Conservation (phyloP, 257 asterid genomes). For the Nicotiana tomentosiformis region DNA sequence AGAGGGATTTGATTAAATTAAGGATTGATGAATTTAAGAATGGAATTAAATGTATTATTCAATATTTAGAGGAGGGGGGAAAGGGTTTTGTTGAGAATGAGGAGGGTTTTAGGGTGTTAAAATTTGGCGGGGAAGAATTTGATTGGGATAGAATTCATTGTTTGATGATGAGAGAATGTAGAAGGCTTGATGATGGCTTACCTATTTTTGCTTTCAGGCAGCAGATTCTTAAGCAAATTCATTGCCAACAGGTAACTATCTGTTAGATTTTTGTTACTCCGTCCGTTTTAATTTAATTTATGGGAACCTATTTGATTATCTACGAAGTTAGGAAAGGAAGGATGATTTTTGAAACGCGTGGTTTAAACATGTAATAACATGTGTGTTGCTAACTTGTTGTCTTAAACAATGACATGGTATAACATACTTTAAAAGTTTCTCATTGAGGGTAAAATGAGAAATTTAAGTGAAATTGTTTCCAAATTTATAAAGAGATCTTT, state of each 20-base stretch:
- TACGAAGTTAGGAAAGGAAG: neutral
- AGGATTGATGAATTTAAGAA: slow-evolving; percentile 59
- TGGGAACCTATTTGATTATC: neutral
- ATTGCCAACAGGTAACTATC: slow-evolving; percentile 49
- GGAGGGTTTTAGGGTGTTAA: slow-evolving; percentile 23
- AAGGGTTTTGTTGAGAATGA: neutral
- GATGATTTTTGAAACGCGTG: neutral
- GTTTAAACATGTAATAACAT: neutral
- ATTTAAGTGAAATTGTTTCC: neutral
- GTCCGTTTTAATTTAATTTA: too few relatives aligned
- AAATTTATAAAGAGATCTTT: neutral
- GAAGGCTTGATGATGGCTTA: slow-evolving; percentile 78
- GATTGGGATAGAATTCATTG: slow-evolving; percentile 56
- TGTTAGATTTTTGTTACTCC: neutral
- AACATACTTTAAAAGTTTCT: neutral
- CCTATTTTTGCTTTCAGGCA: slow-evolving; percentile 60
- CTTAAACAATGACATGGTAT: neutral
- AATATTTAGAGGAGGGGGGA: slow-evolving; percentile 40
- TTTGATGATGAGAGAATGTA: slow-evolving; percentile 68
- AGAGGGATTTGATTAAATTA: slow-evolving; percentile 39
- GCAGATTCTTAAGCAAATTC: slow-evolving; percentile 48
- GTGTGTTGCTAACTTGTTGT: neutral
- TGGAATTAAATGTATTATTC: slow-evolving; percentile 41
- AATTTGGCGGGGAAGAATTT: slow-evolving; percentile 29
- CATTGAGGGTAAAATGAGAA: neutral